Percentiles rank a stretch among this genome's conserved stretches.
Evolutionary conservation across 352 stramenopile species (phyloP).

Genomic region (Phytophthora hybrid): DNA sequence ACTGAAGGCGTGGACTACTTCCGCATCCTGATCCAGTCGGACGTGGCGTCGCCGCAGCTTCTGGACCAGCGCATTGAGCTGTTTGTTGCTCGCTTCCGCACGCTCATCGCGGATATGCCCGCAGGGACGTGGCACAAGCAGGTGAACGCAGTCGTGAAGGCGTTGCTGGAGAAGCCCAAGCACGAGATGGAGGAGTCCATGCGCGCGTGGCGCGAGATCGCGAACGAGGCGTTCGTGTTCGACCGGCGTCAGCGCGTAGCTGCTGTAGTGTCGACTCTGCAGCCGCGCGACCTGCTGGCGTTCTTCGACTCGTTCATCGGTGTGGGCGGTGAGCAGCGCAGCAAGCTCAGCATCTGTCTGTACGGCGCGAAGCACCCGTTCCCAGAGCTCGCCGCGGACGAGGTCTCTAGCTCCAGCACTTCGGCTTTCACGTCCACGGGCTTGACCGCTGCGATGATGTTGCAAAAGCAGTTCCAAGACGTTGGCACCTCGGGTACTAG

Average conservation of each 20-base stretch:
- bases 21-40: constrained; percentile 85
- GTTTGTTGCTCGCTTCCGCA: constrained; percentile 68
- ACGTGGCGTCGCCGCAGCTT: constrained; percentile 65
- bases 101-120: constrained; percentile 45
- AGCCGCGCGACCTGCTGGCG: constrained; percentile 54
- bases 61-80: constrained; percentile 79
- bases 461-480: constrained; percentile 36
- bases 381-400: constrained; percentile 27
- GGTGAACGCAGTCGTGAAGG: constrained; percentile 67
- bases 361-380: constrained; percentile 68
- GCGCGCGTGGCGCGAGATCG: constrained; percentile 74
- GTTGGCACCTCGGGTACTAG: not conserved
- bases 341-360: constrained; percentile 64
- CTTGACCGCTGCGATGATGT: constrained; percentile 46
- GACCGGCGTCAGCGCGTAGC: constrained; percentile 64
- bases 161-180: constrained; percentile 75
- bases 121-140: constrained; percentile 55
- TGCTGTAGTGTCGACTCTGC: constrained; percentile 53
- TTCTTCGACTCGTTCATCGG: constrained; percentile 75
- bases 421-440: constrained; percentile 22
- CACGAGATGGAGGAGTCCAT: constrained; percentile 72
- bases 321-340: constrained; percentile 37
- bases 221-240: constrained; percentile 74
- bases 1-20: constrained; percentile 70
- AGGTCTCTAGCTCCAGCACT: not conserved